Evolutionary conservation across 2,329 filamentous ascomycete genomes (phyloP).

Genomic region (Phialemonium atrogriseum): DNA sequence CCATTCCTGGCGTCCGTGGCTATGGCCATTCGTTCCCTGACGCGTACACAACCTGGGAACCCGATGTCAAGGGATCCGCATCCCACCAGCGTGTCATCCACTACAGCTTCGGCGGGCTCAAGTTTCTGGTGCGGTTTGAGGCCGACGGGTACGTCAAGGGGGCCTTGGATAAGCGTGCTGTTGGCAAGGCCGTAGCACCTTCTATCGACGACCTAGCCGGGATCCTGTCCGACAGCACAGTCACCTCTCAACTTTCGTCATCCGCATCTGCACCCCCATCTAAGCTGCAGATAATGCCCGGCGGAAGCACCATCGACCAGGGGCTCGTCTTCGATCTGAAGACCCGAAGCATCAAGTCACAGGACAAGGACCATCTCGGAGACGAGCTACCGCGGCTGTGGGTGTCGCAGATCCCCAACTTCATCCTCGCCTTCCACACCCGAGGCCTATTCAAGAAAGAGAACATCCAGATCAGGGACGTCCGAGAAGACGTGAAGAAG

Average conservation of each 20-base stretch:
- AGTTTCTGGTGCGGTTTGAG: slow-evolving; percentile 46
- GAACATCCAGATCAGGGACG: slow-evolving; percentile 24
- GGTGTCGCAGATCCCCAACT: slow-evolving; percentile 27
- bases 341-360: slow-evolving; percentile 25
- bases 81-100: slow-evolving; percentile 55
- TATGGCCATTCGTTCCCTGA: slow-evolving; percentile 62
- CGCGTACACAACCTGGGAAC: slow-evolving; percentile 55
- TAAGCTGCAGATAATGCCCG: slow-evolving; percentile 8
- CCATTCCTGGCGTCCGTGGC: slow-evolving; percentile 46
- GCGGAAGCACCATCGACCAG: slow-evolving; percentile 21
- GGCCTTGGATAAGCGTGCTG: background rate
- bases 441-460: slow-evolving; percentile 21
- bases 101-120: slow-evolving; percentile 47
- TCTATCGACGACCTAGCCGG: slow-evolving; percentile 3
- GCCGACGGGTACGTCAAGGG: slow-evolving; percentile 43
- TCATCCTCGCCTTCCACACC: slow-evolving; percentile 32
- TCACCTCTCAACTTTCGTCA: background rate
- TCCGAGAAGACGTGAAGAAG: slow-evolving; percentile 17
- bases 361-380: slow-evolving; percentile 19
- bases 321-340: slow-evolving; percentile 33
- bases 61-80: slow-evolving; percentile 40
- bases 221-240: slow-evolving; percentile 2
- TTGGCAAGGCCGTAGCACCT: background rate
- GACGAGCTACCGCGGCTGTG: slow-evolving; percentile 33
- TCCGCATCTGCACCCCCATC: background rate